Conservation (phyloP, 139 green algal genomes). For the Micractinium conductrix region DNA sequence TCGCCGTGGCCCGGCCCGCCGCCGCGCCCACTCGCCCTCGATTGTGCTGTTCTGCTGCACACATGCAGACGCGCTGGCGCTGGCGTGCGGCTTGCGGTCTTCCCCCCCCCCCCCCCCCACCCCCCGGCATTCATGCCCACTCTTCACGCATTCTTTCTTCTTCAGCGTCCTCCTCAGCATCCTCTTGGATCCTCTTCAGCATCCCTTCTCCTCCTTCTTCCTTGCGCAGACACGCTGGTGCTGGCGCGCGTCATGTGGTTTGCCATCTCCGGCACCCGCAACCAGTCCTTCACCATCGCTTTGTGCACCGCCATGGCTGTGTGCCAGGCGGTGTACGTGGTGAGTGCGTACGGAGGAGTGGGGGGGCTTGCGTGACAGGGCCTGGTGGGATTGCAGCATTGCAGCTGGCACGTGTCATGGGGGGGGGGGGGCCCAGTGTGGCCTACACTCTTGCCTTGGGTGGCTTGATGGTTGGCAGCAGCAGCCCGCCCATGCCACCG, state of each 20-base stretch:
- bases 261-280: background rate
- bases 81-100: too few species aligned
- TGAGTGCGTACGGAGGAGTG: slow-evolving; percentile 3
- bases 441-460: background rate
- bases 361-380: too few species aligned
- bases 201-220: background rate
- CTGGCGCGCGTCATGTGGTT: slow-evolving; percentile 43
- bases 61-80: background rate
- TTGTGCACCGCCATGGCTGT: slow-evolving; percentile 26
- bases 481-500: background rate
- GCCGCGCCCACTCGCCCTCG: too few species aligned
- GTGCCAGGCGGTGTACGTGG: slow-evolving; percentile 26
- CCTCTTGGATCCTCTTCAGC: background rate
- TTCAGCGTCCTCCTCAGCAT: too few species aligned
- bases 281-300: slow-evolving; percentile 33
- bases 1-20: too few species aligned
- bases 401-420: too few species aligned
- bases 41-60: too few species aligned
- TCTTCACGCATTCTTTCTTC: too few species aligned
- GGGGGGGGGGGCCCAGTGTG: too few species aligned
- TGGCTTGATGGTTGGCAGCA: background rate
- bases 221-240: slow-evolving; percentile 20
- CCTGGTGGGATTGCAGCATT: too few species aligned
- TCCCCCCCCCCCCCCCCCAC: too few species aligned
- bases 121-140: too few species aligned